Base-by-base conservation (phyloP, 1,284 basidiomycete species). In the Trichosporon faecale region DNA sequence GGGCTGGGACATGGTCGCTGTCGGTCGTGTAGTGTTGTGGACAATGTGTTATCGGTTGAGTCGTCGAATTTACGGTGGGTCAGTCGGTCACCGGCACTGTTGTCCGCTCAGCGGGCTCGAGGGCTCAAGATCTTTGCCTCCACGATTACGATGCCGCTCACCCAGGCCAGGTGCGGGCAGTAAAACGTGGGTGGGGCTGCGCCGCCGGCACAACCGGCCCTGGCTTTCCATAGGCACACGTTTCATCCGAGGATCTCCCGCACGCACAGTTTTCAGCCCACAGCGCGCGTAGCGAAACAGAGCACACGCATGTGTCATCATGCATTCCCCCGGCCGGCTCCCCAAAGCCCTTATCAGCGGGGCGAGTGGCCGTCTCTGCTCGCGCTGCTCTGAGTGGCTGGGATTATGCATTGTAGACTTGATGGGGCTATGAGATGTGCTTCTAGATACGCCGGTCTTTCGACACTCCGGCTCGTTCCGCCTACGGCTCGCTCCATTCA, bases 401-500 rank as follows among this genome's bases (percentile, higher is more conserved):
- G 35, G 35, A 37, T 37, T 37, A 37, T 37, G 35, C 35, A 37
- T 37, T 37, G 35, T 14, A 37, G 11, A 37, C 35, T 33, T 21
- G 18, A 9, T 35, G 29, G 37, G 55, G 57, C 27, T 67, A 64
- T 55, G 18, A 66, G 49, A 64, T 44, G 63, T 64, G 37, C 63
- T 61, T 14, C 57, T 61, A 2, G 12, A 37, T 37, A 37, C 14
- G 11, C 57, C n/a, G n/a, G n/a, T n/a, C n/a, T n/a, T n/a, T n/a
- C n/a, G n/a, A n/a, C n/a, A n/a, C n/a, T n/a, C n/a, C n/a, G n/a
- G 31, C 3, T 33, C 49, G 49, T n/a, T 11, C 49, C 23, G n/a
- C 12, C 9, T 11, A 3, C 12, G 9, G 40, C 18, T n/a, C 16
- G 21, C 21, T n/a, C 18, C 35, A 14, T 11, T 12, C 14, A 3